phyloP scores from a whole-genome alignment of 345 rosid genomes.

The Populus euphratica region DNA sequence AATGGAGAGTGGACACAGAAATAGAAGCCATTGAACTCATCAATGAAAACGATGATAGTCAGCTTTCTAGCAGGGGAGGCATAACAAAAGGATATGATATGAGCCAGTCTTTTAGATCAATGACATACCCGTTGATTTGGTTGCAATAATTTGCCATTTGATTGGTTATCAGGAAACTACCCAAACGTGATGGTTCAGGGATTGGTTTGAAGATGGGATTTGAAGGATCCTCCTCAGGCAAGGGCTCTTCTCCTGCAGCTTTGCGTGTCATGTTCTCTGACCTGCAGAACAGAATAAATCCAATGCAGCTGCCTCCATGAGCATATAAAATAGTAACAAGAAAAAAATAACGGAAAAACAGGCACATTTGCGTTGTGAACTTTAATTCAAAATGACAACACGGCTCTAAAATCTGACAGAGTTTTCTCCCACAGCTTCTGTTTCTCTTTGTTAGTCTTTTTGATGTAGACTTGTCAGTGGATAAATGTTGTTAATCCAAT shows the following conservation, averaged over 20 bases:
- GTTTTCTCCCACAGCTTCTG: background rate
- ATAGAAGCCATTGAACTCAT: background rate
- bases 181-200: slow-evolving; percentile 91
- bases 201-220: slow-evolving; percentile 89
- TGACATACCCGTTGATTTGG: slow-evolving; percentile 89
- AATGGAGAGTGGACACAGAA: background rate
- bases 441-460: background rate
- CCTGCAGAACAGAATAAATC: slow-evolving; percentile 39
- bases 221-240: slow-evolving; percentile 95
- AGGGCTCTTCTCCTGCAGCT: slow-evolving; percentile 85
- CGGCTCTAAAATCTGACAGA: background rate
- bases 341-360: background rate
- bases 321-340: background rate
- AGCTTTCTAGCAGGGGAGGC: background rate
- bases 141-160: slow-evolving; percentile 88
- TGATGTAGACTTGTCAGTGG: background rate
- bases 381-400: background rate
- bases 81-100: background rate
- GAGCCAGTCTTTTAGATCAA: background rate
- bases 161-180: slow-evolving; percentile 91
- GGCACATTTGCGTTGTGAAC: background rate
- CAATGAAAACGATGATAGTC: background rate
- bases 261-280: slow-evolving; percentile 83
- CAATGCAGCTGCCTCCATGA: background rate
- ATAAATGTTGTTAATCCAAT: background rate